Percentiles rank a stretch among this genome's conserved stretches.
These are phyloP conservation scores for Rhynchosporium graminicola DNA, from an alignment of 2,329 filamentous ascomycete genomes.

Conservation along the genomic window DNA sequence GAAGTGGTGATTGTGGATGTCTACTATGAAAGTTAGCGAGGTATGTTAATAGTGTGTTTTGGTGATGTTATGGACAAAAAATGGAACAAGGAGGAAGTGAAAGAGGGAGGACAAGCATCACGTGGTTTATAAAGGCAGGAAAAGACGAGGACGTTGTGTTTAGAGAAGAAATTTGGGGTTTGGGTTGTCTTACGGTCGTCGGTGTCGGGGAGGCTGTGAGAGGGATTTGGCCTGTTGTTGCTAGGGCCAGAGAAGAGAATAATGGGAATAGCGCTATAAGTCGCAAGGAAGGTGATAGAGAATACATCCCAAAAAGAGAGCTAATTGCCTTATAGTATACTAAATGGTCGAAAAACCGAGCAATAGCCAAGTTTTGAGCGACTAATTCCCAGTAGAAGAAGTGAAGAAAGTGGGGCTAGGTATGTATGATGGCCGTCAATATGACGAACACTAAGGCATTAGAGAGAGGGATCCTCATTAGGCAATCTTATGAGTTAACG, in stretches of 20 bases:
- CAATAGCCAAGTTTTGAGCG: neutral
- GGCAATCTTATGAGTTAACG: neutral
- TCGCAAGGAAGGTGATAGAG: too few relatives aligned
- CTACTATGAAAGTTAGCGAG: neutral
- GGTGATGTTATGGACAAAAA: too few relatives aligned
- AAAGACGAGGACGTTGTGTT: neutral
- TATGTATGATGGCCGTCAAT: neutral
- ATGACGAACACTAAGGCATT: neutral
- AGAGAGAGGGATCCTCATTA: neutral
- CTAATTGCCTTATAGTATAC: neutral
- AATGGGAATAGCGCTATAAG: neutral
- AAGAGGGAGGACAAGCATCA: neutral
- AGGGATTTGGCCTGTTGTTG: constrained; percentile 10
- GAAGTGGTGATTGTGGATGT: neutral
- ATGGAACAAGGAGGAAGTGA: neutral
- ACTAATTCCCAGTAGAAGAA: neutral
- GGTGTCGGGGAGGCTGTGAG: constrained; percentile 2
- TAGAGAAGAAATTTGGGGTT: constrained; percentile 4
- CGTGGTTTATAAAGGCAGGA: neutral
- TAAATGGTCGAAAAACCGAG: neutral
- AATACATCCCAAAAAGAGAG: neutral
- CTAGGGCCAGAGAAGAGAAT: neutral
- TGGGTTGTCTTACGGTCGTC: neutral
- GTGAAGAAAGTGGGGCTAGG: neutral
- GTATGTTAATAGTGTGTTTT: neutral